A percentile compares a stretch with the other conserved stretches of the same genome.
Evolutionary conservation across 768 basidiomycete species (phyloP).

Genomic region (Dioszegia aurantiaca): DNA sequence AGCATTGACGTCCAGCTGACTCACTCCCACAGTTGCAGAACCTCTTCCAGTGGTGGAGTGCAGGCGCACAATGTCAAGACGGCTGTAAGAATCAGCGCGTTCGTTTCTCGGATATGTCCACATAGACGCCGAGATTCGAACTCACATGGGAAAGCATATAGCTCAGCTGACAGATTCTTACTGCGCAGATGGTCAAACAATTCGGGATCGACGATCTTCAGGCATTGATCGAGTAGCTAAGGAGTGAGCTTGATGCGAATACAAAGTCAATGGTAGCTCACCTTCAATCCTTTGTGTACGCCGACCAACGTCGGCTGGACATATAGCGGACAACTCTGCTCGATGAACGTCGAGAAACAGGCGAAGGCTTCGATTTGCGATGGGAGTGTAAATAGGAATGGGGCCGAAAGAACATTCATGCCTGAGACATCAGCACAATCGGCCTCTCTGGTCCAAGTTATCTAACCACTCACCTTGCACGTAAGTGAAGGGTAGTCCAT

Average conservation of each 20-base stretch:
- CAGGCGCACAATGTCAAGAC: slow-evolving; percentile 93
- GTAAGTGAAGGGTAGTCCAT: slow-evolving; percentile 70
- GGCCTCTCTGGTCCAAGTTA: no score
- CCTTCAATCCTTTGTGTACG: slow-evolving; percentile 90
- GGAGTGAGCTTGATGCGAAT: not conserved
- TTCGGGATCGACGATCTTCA: slow-evolving; percentile 86
- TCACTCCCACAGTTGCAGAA: slow-evolving; percentile 85
- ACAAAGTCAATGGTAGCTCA: slow-evolving; percentile 49
- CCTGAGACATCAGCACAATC: slow-evolving; percentile 49
- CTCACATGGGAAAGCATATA: slow-evolving; percentile 96
- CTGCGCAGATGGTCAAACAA: slow-evolving; percentile 75
- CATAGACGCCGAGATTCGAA: slow-evolving; percentile 29
- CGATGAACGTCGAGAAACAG: slow-evolving; percentile 94
- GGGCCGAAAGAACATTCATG: slow-evolving; percentile 98
- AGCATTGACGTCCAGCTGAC: slow-evolving; percentile 4
- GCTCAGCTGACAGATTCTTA: slow-evolving; percentile 89
- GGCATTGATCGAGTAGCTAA: slow-evolving; percentile 85
- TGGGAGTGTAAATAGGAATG: slow-evolving; percentile 95
- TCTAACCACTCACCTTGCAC: slow-evolving; percentile 66
- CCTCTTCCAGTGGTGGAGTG: slow-evolving; percentile 92
- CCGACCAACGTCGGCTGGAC: slow-evolving; percentile 94
- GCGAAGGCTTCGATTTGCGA: slow-evolving; percentile 98
- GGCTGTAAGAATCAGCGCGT: slow-evolving; percentile 60
- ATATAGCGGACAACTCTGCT: slow-evolving; percentile 90
- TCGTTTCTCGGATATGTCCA: no score